Base-by-base conservation (phyloP, 2,329 filamentous ascomycete species). In the Claviceps sp. region DNA sequence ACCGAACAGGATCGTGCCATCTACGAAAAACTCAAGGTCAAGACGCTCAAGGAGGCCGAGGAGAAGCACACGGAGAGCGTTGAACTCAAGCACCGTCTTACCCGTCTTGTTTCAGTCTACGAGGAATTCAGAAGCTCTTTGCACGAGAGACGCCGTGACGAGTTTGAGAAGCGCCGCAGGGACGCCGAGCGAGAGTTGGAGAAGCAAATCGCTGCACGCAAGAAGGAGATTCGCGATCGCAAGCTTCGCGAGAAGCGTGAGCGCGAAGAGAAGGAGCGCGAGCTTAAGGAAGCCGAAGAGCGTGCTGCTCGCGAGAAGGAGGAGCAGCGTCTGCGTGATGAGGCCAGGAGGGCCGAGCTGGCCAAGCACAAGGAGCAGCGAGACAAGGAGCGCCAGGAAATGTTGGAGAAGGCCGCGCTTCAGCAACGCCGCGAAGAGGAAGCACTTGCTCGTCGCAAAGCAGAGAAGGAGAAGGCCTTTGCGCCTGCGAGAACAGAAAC, bases 111-210 rank as follows among this genome's bases (percentile, higher is more conserved):
- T 57, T 79, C 84, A n/a, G 70, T 77, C 51, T 98, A 95, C 71
- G 89, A 93, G 67, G 72, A 73, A 9, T 97, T 95, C 79, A 83
- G 87, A 63, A 76, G 84, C 58, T 82, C 84, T 47, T 81, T 98
- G 51, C 87, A 87, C 56, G 85, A 93, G 68, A 85, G 89, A 64
- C 87, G 91, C 61, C 88, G 89, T 64, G 87, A 95, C 61, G 89
- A 97, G 70, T 98, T 97, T 60, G 93, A 97, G 77, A 91, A 87
- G 74, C 87, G 90, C 58, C 87, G 87, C 65, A 89, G 86, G 67
- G 84, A 88, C 63, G 93, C 93, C 36, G 89, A 97, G 75, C 83
- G 85, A 58, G 93, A 98, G 66, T 79, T 97, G 54, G 87, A 97
- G 74, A 86, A 85, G 70, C 89, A 94, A 73, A 95, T 96, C 70